phyloP scores from a whole-genome alignment of 2,329 filamentous ascomycete species.

The Colletotrichum melonis region DNA sequence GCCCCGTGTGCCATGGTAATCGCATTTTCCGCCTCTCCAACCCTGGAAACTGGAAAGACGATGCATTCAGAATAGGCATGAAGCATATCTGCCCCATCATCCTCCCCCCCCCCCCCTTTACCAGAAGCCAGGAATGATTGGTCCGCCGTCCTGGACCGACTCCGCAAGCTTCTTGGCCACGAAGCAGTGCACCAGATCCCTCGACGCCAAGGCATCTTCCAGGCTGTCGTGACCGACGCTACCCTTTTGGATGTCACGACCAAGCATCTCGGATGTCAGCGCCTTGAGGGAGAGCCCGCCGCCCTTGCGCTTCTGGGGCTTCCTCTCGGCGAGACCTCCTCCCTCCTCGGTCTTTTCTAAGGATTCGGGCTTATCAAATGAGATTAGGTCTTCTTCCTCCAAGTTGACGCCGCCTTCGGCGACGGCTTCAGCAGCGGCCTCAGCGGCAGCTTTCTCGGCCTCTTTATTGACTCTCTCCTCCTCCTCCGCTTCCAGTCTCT shows the following conservation, averaged over 20 bases:
- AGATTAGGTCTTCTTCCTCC: constrained; percentile 19
- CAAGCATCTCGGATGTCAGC: constrained; percentile 49
- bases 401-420: not conserved
- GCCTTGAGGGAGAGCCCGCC: constrained; percentile 47
- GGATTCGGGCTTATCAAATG: constrained; percentile 10
- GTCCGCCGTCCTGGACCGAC: not conserved
- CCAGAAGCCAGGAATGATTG: not conserved
- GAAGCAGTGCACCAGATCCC: constrained; percentile 55
- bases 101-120: not conserved
- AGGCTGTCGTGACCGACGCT: constrained; percentile 53
- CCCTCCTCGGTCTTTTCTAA: not conserved
- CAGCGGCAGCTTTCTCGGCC: not conserved
- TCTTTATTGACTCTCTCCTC: constrained; percentile 29
- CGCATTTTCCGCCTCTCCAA: too few relatives aligned
- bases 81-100: too few relatives aligned
- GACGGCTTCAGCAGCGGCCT: not conserved
- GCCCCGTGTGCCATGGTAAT: not conserved
- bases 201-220: constrained; percentile 56
- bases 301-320: constrained; percentile 29
- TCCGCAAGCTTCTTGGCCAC: constrained; percentile 31
- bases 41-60: too few relatives aligned
- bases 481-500: constrained; percentile 33
- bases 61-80: too few relatives aligned
- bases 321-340: constrained; percentile 26
- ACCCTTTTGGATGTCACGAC: constrained; percentile 51